Conservation (phyloP, 1,139 yeast genomes). For the Yamadazyma friedrichii region DNA sequence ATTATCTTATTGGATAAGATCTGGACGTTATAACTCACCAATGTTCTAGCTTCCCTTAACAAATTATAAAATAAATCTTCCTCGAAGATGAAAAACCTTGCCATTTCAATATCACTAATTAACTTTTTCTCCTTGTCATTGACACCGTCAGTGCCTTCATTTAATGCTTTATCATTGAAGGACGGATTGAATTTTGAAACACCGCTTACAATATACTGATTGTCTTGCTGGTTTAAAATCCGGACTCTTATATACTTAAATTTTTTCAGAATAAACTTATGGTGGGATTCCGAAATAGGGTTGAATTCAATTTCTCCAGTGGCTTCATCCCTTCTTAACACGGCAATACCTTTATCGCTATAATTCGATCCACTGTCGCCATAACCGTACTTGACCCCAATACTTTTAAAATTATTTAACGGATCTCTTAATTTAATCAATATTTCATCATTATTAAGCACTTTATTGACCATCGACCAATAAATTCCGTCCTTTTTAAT, state of each 20-base stretch:
- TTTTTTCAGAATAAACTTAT: slow-evolving; percentile 26
- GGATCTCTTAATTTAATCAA: slow-evolving; percentile 66
- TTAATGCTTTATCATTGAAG: slow-evolving; percentile 5
- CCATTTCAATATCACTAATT: slow-evolving; percentile 54
- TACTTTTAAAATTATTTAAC: slow-evolving; percentile 41
- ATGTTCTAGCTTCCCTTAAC: slow-evolving; percentile 68
- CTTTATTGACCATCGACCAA: slow-evolving; percentile 63
- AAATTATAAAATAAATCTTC: slow-evolving; percentile 76
- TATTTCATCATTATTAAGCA: slow-evolving; percentile 62
- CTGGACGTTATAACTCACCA: slow-evolving; percentile 72
- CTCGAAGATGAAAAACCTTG: slow-evolving; percentile 76
- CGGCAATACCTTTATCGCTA: slow-evolving; percentile 72
- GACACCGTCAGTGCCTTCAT: too few species aligned
- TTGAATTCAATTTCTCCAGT: slow-evolving; percentile 36
- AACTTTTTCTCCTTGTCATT: slow-evolving; percentile 27
- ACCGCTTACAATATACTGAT: slow-evolving; percentile 50
- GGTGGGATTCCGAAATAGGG: slow-evolving; percentile 23
- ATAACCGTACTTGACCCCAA: slow-evolving; percentile 87
- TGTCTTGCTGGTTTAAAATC: slow-evolving; percentile 52
- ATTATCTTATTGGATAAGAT: slow-evolving; percentile 66
- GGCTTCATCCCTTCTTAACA: slow-evolving; percentile 44
- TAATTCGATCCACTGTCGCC: slow-evolving; percentile 87
- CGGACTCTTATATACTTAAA: slow-evolving; percentile 51
- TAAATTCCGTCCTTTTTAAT: slow-evolving; percentile 64
- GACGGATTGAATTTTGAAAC: slow-evolving; percentile 36